Evolutionary conservation across 2,329 filamentous ascomycete species (phyloP).

Genomic region (Neonectria hederae): DNA sequence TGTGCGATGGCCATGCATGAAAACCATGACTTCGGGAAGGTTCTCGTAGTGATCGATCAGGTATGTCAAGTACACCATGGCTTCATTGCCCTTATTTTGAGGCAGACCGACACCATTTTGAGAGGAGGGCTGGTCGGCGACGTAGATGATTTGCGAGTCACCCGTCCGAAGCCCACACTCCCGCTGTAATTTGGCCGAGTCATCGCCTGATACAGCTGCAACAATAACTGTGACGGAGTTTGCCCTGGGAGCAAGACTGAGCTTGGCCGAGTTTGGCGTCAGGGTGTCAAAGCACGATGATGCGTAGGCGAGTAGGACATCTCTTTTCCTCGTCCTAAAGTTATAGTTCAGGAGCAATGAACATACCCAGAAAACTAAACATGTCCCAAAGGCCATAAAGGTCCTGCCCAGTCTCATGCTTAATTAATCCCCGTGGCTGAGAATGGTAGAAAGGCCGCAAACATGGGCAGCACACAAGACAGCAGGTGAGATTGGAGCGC

Average conservation of each 20-base stretch:
- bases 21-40: slow-evolving; percentile 15
- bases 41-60: slow-evolving; percentile 7
- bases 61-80: slow-evolving; percentile 15
- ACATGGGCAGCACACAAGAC: neutral
- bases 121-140: slow-evolving; percentile 1
- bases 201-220: slow-evolving; percentile 13
- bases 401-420: too few relatives aligned
- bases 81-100: slow-evolving; percentile 15
- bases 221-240: neutral
- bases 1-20: slow-evolving; percentile 18
- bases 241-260: neutral
- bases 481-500: neutral
- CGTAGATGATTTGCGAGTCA: slow-evolving; percentile 9
- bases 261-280: neutral
- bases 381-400: too few relatives aligned
- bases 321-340: neutral
- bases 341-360: neutral
- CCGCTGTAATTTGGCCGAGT: neutral
- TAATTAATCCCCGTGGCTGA: too few relatives aligned
- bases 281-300: slow-evolving; percentile 12
- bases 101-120: neutral
- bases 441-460: neutral
- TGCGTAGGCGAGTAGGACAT: slow-evolving; percentile 5
- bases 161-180: slow-evolving; percentile 2
- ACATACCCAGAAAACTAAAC: too few relatives aligned